Percentiles rank a stretch among this genome's conserved stretches.
These are phyloP conservation scores for Fusarium tupiense DNA, from an alignment of 2,329 filamentous ascomycete species.

Conservation along the genomic window DNA sequence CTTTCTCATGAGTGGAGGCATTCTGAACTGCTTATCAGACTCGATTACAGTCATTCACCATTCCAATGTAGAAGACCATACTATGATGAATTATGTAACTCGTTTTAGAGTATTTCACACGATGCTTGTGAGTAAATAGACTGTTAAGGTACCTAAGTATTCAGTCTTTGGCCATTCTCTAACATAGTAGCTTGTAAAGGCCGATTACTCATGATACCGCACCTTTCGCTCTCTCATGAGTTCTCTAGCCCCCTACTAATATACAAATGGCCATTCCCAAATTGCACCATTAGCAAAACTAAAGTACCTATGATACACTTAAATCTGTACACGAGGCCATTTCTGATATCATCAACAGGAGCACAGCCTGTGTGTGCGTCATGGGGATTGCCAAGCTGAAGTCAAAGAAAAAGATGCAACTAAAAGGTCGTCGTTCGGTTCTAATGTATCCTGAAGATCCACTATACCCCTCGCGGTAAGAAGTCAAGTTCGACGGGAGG, in stretches of 20 bases:
- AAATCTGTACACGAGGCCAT: not conserved
- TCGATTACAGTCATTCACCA: not conserved
- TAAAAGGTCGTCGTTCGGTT: not conserved
- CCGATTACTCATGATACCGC: not conserved
- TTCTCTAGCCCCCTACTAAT: not conserved
- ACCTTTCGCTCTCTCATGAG: not conserved
- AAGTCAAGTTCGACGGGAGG: not conserved
- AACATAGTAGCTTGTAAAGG: not conserved
- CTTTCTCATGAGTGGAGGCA: not conserved
- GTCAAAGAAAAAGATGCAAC: conserved; percentile 10
- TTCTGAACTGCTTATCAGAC: not conserved
- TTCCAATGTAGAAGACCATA: not conserved
- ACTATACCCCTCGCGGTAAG: not conserved
- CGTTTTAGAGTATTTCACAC: too few species aligned
- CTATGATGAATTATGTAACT: not conserved
- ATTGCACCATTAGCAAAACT: not conserved
- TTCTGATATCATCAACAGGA: not conserved
- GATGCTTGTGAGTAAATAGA: not conserved
- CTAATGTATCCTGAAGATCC: conserved; percentile 4
- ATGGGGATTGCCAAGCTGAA: conserved; percentile 7
- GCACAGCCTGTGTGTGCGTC: conserved; percentile 9
- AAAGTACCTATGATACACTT: not conserved
- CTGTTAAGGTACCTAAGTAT: not conserved
- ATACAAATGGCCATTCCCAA: not conserved
- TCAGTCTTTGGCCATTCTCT: not conserved